Evolutionary conservation across 1,139 yeast species (phyloP).

Genomic region (Sugiyamaella sp.): DNA sequence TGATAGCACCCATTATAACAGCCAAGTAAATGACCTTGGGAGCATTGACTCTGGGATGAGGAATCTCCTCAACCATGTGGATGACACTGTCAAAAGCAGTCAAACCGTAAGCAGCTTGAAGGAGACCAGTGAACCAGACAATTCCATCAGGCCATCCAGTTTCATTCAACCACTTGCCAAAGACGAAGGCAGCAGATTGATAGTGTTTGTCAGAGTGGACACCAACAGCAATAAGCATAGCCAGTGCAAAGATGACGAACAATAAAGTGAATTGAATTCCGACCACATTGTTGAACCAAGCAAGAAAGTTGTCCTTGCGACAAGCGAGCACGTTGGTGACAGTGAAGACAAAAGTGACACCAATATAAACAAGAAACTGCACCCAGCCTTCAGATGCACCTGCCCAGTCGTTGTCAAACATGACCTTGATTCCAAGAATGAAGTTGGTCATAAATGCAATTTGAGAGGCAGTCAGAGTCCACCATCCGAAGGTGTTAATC

Average conservation of each 20-base stretch:
- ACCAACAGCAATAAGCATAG: constrained; percentile 30
- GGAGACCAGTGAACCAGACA: constrained; percentile 57
- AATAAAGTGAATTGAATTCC: constrained; percentile 31
- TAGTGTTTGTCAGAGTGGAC: constrained; percentile 28
- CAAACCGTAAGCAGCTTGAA: constrained; percentile 75
- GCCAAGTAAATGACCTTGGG: constrained; percentile 74
- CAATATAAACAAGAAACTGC: constrained; percentile 25
- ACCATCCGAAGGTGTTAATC: constrained; percentile 31
- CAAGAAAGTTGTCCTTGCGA: constrained; percentile 25
- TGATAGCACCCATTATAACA: constrained; percentile 62
- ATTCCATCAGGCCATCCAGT: constrained; percentile 36
- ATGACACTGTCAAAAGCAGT: constrained; percentile 85
- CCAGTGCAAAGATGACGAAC: constrained; percentile 30
- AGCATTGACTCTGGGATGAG: constrained; percentile 69
- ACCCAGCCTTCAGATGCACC: constrained; percentile 27
- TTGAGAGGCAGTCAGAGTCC: constrained; percentile 30
- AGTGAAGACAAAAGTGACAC: constrained; percentile 27
- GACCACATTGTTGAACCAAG: constrained; percentile 32
- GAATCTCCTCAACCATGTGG: constrained; percentile 81
- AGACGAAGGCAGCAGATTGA: constrained; percentile 31
- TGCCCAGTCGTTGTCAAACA: constrained; percentile 25
- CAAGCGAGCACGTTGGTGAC: constrained; percentile 29
- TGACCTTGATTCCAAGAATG: constrained; percentile 25
- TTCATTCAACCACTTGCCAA: constrained; percentile 33
- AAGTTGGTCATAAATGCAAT: constrained; percentile 32